Evolutionary conservation across 2,329 filamentous ascomycete genomes (phyloP), one percentile per base, ranked within the genome.

Genomic region (Sporothrix protearum): DNA sequence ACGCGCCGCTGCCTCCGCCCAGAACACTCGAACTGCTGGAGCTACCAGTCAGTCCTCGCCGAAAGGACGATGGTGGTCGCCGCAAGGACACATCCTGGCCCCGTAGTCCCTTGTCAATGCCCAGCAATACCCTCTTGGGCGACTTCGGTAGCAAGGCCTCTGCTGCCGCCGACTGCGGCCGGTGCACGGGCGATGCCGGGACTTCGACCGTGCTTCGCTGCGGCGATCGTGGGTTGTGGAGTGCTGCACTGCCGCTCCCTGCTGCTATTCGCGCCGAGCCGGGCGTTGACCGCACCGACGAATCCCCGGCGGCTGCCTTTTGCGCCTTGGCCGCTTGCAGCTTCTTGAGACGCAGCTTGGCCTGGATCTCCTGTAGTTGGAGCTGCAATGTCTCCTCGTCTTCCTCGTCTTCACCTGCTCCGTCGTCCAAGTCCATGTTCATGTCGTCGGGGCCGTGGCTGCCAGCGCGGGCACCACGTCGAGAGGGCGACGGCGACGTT

Each of bases 381-480:
- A 99, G 83, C 78, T 96, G 89, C 45, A 98, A 82, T 0, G 89
- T 96, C 83, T 98, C 94, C 80, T 97, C 95, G 76, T 97, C 94
- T 7, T 96, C 91, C 4, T 92, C 91, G 0, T 90, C 88, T 10
- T 89, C 85, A 4, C 82, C 82, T 3, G 84, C 82, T 5, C 80
- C 82, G 67, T 81, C 78, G 33, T 78, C 81, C 64, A 80, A 75
- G 16, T 33, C 63, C 36, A 69, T 47, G 2, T 39, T 19, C 25
- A 57, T 55, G 55, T 79, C 80, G 53, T 75, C 78, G 57, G 78
- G 71, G 1, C 69, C 74, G 12, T 67, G 71, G 36, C 71, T 74
- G 19, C 67, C 25, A 14, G 74, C 73, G 8, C 68, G 73, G 30
- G 73, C 74, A 16, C 75, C 74, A n/a, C 16, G 19, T 3, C 66